Percentiles rank a stretch among this genome's conserved stretches.
Conservation (phyloP, 352 stramenopile species). For the Phytophthora pseudosyringae region DNA sequence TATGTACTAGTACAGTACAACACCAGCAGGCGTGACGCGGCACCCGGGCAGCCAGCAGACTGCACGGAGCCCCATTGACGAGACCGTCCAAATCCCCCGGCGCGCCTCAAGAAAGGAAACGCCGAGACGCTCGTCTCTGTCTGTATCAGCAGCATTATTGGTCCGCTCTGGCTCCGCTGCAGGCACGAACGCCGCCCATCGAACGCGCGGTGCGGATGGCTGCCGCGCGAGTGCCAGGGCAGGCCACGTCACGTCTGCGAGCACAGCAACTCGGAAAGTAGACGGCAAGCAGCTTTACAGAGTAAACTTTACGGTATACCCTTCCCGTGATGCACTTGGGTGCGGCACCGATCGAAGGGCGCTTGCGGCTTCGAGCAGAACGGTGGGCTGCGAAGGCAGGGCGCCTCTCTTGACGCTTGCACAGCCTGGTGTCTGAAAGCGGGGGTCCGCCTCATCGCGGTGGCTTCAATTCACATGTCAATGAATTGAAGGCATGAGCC, state of each 20-base stretch:
- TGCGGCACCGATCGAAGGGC: no score
- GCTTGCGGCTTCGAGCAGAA: constrained; percentile 8
- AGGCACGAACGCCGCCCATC: constrained; percentile 23
- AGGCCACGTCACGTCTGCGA: constrained; percentile 14
- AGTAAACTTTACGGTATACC: no score
- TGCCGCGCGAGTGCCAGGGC: constrained; percentile 23
- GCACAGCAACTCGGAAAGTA: neutral
- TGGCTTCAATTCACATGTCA: constrained; percentile 2
- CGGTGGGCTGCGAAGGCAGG: constrained; percentile 6
- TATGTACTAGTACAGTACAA: no score
- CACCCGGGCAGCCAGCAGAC: neutral
- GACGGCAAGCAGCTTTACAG: neutral
- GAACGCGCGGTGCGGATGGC: constrained; percentile 17
- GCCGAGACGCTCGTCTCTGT: constrained; percentile 23
- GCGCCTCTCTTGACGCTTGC: neutral
- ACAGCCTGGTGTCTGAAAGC: no score
- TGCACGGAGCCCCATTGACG: neutral
- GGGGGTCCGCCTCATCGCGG: constrained; percentile 1
- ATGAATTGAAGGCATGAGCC: no score
- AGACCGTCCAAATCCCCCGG: constrained; percentile 13
- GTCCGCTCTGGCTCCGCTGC: constrained; percentile 24
- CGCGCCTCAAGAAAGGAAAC: neutral
- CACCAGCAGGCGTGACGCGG: neutral
- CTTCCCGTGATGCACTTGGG: neutral
- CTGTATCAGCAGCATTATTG: constrained; percentile 23